phyloP scores from a whole-genome alignment of 768 basidiomycete species.

The Paxillus involutus region DNA sequence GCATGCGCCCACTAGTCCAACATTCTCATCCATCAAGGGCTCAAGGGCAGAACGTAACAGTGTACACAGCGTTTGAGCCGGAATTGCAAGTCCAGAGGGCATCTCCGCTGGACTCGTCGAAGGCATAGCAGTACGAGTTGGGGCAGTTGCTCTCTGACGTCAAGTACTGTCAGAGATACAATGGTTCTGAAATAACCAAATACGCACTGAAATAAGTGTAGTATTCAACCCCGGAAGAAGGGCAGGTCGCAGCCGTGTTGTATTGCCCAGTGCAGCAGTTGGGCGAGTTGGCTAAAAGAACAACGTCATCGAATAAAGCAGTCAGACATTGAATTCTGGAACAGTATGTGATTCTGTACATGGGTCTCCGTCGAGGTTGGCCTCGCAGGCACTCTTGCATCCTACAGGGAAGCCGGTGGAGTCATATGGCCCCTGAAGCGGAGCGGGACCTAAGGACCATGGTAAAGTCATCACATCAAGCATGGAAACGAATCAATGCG shows the following conservation, averaged over 20 bases:
- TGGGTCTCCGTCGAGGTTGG: slow-evolving; percentile 34
- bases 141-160: slow-evolving; percentile 40
- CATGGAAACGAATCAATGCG: neutral
- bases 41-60: slow-evolving; percentile 45
- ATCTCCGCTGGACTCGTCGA: slow-evolving; percentile 45
- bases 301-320: neutral
- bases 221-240: slow-evolving; percentile 41
- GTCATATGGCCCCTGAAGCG: slow-evolving; percentile 53
- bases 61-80: slow-evolving; percentile 38
- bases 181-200: neutral
- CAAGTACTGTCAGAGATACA: slow-evolving; percentile 1
- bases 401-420: slow-evolving; percentile 55
- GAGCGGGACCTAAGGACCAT: slow-evolving; percentile 41
- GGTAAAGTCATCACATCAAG: neutral
- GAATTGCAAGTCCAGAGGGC: slow-evolving; percentile 47
- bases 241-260: slow-evolving; percentile 55
- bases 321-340: neutral
- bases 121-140: slow-evolving; percentile 51
- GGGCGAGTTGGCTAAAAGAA: slow-evolving; percentile 46
- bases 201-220: slow-evolving; percentile 48
- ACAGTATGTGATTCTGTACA: slow-evolving; percentile 15
- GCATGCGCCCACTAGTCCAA: neutral
- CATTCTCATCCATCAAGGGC: neutral
- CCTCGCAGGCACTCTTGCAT: slow-evolving; percentile 58
- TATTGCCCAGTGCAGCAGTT: slow-evolving; percentile 66